Conservation (phyloP, 495 filamentous ascomycete genomes). For the Viridothelium virens region DNA sequence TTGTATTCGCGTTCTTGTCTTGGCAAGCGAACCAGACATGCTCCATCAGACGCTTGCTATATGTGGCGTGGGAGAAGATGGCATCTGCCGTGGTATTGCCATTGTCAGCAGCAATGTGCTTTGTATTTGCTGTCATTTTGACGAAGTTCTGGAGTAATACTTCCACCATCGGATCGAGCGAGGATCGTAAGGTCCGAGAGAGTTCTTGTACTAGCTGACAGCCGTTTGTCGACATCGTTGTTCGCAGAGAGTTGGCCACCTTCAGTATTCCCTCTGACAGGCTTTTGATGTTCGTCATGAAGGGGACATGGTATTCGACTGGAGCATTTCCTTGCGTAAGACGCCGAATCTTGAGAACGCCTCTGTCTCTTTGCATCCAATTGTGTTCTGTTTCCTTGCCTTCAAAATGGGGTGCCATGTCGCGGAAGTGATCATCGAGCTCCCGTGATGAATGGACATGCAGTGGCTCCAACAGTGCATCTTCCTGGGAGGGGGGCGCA, state of each 20-base stretch:
- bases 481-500: conserved; percentile 37
- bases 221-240: conserved; percentile 77
- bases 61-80: conserved; percentile 70
- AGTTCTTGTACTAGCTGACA: conserved; percentile 82
- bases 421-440: conserved; percentile 71
- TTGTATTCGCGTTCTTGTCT: conserved; percentile 85
- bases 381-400: conserved; percentile 86
- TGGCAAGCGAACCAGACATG: conserved; percentile 71
- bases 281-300: conserved; percentile 58
- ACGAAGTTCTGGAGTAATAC: conserved; percentile 81
- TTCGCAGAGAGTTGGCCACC: conserved; percentile 74
- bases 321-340: conserved; percentile 79
- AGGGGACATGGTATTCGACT: conserved; percentile 62
- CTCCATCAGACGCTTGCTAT: conserved; percentile 68
- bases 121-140: conserved; percentile 77
- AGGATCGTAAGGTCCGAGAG: conserved; percentile 64
- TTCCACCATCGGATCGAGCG: conserved; percentile 82
- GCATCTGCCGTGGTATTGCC: conserved; percentile 68
- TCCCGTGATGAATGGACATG: conserved; percentile 75
- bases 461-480: conserved; percentile 66
- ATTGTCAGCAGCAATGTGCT: conserved; percentile 78
- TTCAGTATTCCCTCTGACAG: conserved; percentile 87
- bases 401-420: conserved; percentile 76
- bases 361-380: conserved; percentile 79
- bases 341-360: conserved; percentile 61